These are phyloP conservation scores for Trichosporon sp. DNA, from an alignment of 1,284 basidiomycete species.

Conservation along the genomic window DNA sequence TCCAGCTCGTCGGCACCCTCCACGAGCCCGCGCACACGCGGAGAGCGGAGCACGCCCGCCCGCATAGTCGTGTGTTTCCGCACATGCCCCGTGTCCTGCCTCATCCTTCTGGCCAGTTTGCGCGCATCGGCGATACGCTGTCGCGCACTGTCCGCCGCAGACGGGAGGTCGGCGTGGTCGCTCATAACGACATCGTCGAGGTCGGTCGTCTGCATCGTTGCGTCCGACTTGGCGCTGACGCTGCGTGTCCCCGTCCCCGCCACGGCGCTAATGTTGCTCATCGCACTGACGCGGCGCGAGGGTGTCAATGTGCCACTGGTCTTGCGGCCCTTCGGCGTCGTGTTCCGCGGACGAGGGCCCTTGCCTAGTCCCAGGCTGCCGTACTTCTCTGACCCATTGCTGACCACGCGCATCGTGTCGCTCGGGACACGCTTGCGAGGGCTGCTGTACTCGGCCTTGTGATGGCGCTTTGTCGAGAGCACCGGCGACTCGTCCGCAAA, in stretches of 20 bases:
- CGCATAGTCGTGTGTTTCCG: slow-evolving; percentile 17
- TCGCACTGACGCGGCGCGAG: slow-evolving; percentile 22
- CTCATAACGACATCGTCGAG: slow-evolving; percentile 32
- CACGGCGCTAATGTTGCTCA: slow-evolving; percentile 21
- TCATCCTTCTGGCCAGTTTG: slow-evolving; percentile 25
- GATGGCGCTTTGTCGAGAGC: slow-evolving; percentile 42
- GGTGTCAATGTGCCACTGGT: slow-evolving; percentile 19
- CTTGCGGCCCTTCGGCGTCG: slow-evolving; percentile 11
- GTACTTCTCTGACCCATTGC: slow-evolving; percentile 30
- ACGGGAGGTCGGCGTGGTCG: slow-evolving; percentile 28
- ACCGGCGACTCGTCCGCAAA: slow-evolving; percentile 5
- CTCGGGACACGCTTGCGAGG: slow-evolving; percentile 48
- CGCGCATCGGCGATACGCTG: slow-evolving; percentile 26
- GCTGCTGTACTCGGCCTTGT: slow-evolving; percentile 43
- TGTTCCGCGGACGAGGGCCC: not conserved
- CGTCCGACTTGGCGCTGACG: slow-evolving; percentile 2
- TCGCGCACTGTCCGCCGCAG: slow-evolving; percentile 25
- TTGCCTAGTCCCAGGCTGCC: slow-evolving; percentile 24
- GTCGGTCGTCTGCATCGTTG: slow-evolving; percentile 24
- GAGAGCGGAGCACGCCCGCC: not conserved
- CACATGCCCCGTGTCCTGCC: slow-evolving; percentile 21
- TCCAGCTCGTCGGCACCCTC: not conserved
- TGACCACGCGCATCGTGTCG: slow-evolving; percentile 13
- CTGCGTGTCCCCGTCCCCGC: slow-evolving; percentile 9
- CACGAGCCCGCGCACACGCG: not conserved